Evolutionary conservation across 2,329 filamentous ascomycete species (phyloP), one percentile per base, ranked within the genome.

Genomic region (Aspergillus bombycis): DNA sequence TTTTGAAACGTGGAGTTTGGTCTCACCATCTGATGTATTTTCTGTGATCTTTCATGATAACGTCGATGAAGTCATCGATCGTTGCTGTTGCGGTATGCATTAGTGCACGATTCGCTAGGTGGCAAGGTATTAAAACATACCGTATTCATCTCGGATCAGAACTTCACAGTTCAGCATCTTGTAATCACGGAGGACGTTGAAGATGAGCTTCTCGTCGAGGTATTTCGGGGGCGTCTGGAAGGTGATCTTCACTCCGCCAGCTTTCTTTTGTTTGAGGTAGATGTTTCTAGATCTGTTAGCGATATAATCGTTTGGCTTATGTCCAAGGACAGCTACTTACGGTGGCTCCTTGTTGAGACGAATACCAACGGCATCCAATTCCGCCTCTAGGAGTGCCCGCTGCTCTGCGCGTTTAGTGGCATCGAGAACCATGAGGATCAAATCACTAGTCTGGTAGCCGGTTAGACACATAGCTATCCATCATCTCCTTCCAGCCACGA

Each of bases 121-220:
- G 4, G 7, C 2, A 21, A 4, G 28, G 26, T 4, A 6, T 21
- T n/a, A 12, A 59, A 12, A 21, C 48, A 21, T 77, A 87, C 86
- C 86, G 76, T 96, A 89, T 75, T 99, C 95, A 76, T 99, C 95
- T 72, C 95, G 91, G 19, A 99, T 88, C 26, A 99, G 87, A 0
- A 99, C 94, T 78, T 99, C 95, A 80, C 91, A 95, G 83, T 99
- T 99, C 64, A 99, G 87, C 71, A 99, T 93, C 83, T 97, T 97
- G 88, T 99, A 99, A 84, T 99, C 95, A 70, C 93, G 91, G 57
- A 99, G 85, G 75, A 99, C 97, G 82, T 97, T 97, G 84, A 90
- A 96, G 64, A 99, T 85, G 92, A 99, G 97, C 82, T 96, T 97
- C 79, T 99, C 94, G 79, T 99, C 95, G 63, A 99, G 84, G 64